Evolutionary conservation across 176 grass and related monocot species (phyloP).

Genomic region (Aegilops umbellulata): DNA sequence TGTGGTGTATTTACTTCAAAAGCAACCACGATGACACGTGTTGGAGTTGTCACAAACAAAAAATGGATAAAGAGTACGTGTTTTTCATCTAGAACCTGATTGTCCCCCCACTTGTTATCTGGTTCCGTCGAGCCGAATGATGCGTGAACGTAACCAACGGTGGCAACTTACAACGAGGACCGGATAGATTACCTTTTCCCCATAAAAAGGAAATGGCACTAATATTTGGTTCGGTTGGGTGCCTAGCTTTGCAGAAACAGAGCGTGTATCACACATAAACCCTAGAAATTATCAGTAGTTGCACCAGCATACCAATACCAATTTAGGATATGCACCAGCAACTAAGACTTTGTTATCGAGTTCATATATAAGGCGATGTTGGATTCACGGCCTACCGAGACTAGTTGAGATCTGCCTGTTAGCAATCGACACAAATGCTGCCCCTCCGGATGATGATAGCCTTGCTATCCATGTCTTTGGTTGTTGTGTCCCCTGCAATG

Average conservation of each 20-base stretch:
- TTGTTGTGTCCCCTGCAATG: neutral
- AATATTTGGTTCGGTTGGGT: constrained; percentile 5
- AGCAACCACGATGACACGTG: neutral
- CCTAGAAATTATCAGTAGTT: constrained; percentile 23
- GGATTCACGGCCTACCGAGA: neutral
- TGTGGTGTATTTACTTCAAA: neutral
- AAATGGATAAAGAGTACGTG: neutral
- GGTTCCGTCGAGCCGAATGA: neutral
- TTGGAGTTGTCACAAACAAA: neutral
- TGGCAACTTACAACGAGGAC: neutral
- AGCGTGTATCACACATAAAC: constrained; percentile 25
- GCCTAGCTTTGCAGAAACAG: neutral
- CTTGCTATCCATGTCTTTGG: neutral
- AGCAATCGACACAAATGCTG: neutral
- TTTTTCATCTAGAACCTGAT: neutral
- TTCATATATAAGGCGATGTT: constrained; percentile 1
- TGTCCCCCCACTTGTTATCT: neutral
- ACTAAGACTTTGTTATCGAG: neutral
- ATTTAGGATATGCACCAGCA: constrained; percentile 18
- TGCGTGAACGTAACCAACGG: neutral
- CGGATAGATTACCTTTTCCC: neutral
- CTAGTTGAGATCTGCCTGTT: neutral
- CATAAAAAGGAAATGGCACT: neutral
- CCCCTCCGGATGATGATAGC: neutral
- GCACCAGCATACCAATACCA: constrained; percentile 16